phyloP scores from a whole-genome alignment of 768 basidiomycete genomes.

The Chlorophyllum brunneum region DNA sequence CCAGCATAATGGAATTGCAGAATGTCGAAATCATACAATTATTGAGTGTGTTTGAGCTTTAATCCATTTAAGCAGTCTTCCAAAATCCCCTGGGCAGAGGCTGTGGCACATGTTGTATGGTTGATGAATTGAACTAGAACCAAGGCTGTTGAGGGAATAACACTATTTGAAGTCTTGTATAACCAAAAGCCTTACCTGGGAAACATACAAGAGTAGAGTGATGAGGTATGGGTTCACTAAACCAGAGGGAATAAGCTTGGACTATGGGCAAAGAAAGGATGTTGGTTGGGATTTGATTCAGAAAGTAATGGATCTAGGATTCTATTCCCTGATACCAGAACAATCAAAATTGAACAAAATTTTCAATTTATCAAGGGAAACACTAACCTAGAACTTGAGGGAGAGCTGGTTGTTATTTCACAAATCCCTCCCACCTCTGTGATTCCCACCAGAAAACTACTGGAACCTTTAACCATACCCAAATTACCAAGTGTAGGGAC shows the following conservation, averaged over 20 bases:
- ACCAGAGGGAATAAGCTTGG: conserved; percentile 8
- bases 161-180: conserved; percentile 19
- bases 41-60: conserved; percentile 27
- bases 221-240: conserved; percentile 25
- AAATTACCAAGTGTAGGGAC: too few species aligned
- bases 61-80: conserved; percentile 25
- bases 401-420: neutral
- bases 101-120: conserved; percentile 26
- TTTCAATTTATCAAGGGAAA: conserved; percentile 14
- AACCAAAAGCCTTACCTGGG: conserved; percentile 23
- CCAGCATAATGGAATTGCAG: conserved; percentile 17
- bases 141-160: conserved; percentile 19
- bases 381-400: conserved; percentile 22
- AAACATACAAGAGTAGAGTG: conserved; percentile 28
- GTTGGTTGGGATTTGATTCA: conserved; percentile 32
- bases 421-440: neutral
- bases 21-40: conserved; percentile 31
- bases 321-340: conserved; percentile 27
- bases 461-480: too few species aligned
- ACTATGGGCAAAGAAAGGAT: conserved; percentile 20
- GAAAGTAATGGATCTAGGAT: conserved; percentile 24
- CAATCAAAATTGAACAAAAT: conserved; percentile 25
- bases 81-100: conserved; percentile 35
- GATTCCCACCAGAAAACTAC: too few species aligned
- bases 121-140: conserved; percentile 29